These are phyloP conservation scores for Salix arbutifolia DNA, from an alignment of 345 rosid genomes.

Conservation along the genomic window DNA sequence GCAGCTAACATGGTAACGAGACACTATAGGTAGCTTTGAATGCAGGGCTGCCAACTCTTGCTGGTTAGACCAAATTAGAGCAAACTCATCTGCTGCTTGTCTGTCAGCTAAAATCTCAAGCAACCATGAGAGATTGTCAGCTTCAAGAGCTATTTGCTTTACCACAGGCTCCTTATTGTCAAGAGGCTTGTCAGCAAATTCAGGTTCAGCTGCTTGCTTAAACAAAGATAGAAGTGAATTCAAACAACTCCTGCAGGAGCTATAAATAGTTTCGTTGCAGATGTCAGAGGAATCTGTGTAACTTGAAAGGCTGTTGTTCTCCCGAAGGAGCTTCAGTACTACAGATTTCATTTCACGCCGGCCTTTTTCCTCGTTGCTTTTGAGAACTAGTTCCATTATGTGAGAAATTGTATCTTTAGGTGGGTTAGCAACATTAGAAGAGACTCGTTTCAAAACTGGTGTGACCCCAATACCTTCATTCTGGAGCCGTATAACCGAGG, in stretches of 20 bases:
- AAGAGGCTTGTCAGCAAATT: conserved; percentile 23
- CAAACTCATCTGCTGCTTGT: conserved; percentile 82
- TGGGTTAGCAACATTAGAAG: conserved; percentile 49
- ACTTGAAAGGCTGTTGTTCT: conserved; percentile 49
- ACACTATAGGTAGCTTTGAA: conserved; percentile 55
- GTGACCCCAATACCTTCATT: conserved; percentile 62
- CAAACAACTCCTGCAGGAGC: conserved; percentile 63
- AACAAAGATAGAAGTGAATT: conserved; percentile 53
- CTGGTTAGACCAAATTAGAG: conserved; percentile 72
- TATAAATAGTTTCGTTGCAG: conserved; percentile 62
- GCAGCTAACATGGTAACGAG: conserved; percentile 84
- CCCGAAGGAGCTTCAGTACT: conserved; percentile 84
- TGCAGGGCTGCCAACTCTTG: conserved; percentile 70
- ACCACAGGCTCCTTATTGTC: conserved; percentile 43
- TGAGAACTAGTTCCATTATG: conserved; percentile 77
- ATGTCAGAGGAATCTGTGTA: conserved; percentile 46
- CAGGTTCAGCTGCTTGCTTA: conserved; percentile 53
- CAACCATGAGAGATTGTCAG: conserved; percentile 87
- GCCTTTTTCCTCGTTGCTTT: conserved; percentile 84
- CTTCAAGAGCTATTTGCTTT: conserved; percentile 70
- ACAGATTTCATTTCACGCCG: conserved; percentile 87
- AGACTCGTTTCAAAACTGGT: conserved; percentile 74
- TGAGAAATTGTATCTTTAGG: conserved; percentile 73
- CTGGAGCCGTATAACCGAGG: conserved; percentile 62
- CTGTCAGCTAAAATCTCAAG: conserved; percentile 76